A percentile compares a stretch with the other conserved stretches of the same genome.
Conservation (phyloP, 2,329 filamentous ascomycete species). For the Cercospora brassicicola region DNA sequence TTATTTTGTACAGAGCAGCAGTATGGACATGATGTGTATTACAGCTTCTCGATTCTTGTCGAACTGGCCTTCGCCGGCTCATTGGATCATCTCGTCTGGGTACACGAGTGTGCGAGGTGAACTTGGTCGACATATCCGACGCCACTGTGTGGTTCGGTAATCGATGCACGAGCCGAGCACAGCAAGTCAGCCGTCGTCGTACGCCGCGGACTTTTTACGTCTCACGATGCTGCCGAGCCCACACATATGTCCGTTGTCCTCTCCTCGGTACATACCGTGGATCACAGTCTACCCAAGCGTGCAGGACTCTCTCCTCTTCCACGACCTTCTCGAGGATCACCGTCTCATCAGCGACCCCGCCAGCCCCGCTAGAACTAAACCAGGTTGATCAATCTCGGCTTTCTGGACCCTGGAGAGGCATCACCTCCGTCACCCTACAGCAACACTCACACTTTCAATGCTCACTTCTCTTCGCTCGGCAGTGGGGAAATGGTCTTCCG, state of each 20-base stretch:
- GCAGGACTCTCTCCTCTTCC: background rate
- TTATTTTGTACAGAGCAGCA: background rate
- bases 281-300: background rate
- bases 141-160: background rate
- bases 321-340: background rate
- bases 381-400: constrained; percentile 8
- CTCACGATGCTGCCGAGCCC: background rate
- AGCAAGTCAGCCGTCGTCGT: background rate
- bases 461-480: constrained; percentile 2
- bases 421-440: background rate
- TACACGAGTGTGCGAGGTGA: background rate
- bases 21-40: background rate
- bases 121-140: background rate
- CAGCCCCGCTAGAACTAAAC: constrained; percentile 1
- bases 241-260: background rate
- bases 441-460: background rate
- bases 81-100: background rate
- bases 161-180: constrained; percentile 12
- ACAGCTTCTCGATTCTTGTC: background rate
- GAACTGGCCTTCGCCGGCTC: background rate
- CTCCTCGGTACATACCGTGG: background rate
- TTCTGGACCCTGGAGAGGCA: constrained; percentile 6
- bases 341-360: background rate
- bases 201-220: background rate
- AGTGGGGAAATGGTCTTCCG: constrained; percentile 9